Evolutionary conservation across 192 early-diverging fungal species (phyloP).

Genomic region (Backusella tarrabulga): DNA sequence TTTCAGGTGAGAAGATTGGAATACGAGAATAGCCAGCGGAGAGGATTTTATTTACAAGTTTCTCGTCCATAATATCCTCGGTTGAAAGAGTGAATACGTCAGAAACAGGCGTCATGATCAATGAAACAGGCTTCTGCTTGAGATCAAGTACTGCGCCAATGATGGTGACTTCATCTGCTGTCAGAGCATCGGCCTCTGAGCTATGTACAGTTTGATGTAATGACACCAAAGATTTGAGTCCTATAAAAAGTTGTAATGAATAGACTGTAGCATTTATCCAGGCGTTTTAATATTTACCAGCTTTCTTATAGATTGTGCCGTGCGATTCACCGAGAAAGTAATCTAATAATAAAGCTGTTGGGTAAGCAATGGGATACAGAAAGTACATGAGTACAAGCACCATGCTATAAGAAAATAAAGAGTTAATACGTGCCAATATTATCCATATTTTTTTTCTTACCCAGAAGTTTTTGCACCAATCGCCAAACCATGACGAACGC

Average conservation of each 20-base stretch:
- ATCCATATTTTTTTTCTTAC: slow-evolving; percentile 9
- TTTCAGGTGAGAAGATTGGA: slow-evolving; percentile 60
- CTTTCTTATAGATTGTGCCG: slow-evolving; percentile 84
- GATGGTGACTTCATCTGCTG: slow-evolving; percentile 75
- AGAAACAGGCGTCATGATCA: slow-evolving; percentile 67
- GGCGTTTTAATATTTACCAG: slow-evolving; percentile 35
- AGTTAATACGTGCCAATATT: neutral
- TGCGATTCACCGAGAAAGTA: slow-evolving; percentile 80
- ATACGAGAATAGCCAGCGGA: slow-evolving; percentile 70
- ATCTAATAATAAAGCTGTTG: slow-evolving; percentile 86
- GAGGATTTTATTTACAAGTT: slow-evolving; percentile 55
- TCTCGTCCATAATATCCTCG: slow-evolving; percentile 57
- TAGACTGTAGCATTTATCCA: neutral
- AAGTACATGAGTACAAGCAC: slow-evolving; percentile 65
- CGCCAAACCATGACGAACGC: slow-evolving; percentile 84
- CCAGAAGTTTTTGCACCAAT: slow-evolving; percentile 89
- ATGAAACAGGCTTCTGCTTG: slow-evolving; percentile 61
- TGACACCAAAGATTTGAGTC: slow-evolving; percentile 75
- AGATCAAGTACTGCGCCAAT: slow-evolving; percentile 74
- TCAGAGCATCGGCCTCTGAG: slow-evolving; percentile 55
- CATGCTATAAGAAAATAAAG: slow-evolving; percentile 34
- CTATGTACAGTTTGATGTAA: slow-evolving; percentile 61
- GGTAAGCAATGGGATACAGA: slow-evolving; percentile 74
- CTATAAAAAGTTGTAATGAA: slow-evolving; percentile 20
- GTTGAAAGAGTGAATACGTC: slow-evolving; percentile 68